Percentiles rank a stretch among this genome's conserved stretches.
phyloP scores from a whole-genome alignment of 2,329 filamentous ascomycete genomes.

The Zarea fungicola region DNA sequence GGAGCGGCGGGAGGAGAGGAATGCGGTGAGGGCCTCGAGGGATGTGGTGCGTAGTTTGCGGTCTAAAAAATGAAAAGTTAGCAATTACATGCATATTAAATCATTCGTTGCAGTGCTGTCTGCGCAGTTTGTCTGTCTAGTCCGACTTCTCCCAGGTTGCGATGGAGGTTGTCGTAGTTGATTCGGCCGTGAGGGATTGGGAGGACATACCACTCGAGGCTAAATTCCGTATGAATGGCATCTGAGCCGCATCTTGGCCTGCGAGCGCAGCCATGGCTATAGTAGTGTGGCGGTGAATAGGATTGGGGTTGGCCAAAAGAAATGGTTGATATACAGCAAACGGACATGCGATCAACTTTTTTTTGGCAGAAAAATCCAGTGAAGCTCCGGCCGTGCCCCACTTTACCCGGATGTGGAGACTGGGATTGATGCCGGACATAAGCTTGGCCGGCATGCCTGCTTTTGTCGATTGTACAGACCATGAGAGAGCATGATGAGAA shows the following conservation, averaged over 20 bases:
- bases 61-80: constrained; percentile 56
- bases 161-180: too few relatives aligned
- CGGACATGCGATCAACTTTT: neutral
- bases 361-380: constrained; percentile 16
- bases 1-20: constrained; percentile 58
- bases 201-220: constrained; percentile 70
- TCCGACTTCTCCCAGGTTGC: too few relatives aligned
- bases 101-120: too few relatives aligned
- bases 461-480: too few relatives aligned
- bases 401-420: neutral
- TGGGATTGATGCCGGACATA: too few relatives aligned
- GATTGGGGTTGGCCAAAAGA: neutral
- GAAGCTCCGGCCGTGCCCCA: neutral
- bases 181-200: too few relatives aligned
- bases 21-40: constrained; percentile 69
- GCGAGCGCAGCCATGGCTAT: constrained; percentile 32
- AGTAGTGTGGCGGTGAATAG: constrained; percentile 14
- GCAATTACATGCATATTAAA: too few relatives aligned
- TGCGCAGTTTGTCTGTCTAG: too few relatives aligned
- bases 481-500: too few relatives aligned
- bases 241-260: constrained; percentile 36
- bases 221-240: constrained; percentile 77
- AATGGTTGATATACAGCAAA: neutral
- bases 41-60: constrained; percentile 72
- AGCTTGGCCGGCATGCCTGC: too few relatives aligned